Evolutionary conservation across 208 protist species (phyloP).

Genomic region (Porcisia hertigi): DNA sequence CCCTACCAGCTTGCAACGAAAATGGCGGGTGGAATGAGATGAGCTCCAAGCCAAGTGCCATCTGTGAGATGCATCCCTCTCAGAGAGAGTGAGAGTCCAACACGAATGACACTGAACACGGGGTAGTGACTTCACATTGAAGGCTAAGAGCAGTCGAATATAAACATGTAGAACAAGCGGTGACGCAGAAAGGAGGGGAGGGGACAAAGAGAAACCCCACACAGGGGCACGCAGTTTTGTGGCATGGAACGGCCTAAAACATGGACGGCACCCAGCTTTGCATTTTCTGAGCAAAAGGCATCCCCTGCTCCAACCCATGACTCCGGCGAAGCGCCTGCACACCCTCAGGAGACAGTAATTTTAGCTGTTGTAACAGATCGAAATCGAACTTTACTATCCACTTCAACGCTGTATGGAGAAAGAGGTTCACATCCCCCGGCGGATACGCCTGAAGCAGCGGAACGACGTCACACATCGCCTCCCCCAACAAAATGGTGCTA

Average conservation of each 20-base stretch:
- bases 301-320: slow-evolving; percentile 20
- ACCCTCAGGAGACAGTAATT: slow-evolving; percentile 33
- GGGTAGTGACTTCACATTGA: background rate
- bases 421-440: slow-evolving; percentile 47
- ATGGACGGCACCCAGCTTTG: slow-evolving; percentile 29
- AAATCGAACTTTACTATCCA: slow-evolving; percentile 64
- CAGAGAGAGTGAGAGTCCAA: background rate
- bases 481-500: slow-evolving; percentile 36
- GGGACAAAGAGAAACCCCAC: slow-evolving; percentile 1
- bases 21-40: background rate
- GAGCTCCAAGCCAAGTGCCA: background rate
- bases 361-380: slow-evolving; percentile 39
- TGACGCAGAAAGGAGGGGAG: background rate
- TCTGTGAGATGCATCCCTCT: background rate
- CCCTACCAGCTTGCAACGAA: background rate
- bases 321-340: slow-evolving; percentile 34
- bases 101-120: background rate
- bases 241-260: slow-evolving; percentile 3
- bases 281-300: slow-evolving; percentile 15
- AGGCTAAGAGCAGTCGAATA: background rate
- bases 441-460: slow-evolving; percentile 69
- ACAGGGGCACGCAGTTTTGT: background rate
- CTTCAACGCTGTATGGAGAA: slow-evolving; percentile 49
- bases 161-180: background rate
- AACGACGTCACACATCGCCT: slow-evolving; percentile 49